Percentiles rank a stretch among this genome's conserved stretches.
These are phyloP conservation scores for Nemania serpens DNA, from an alignment of 2,329 filamentous ascomycete genomes.

Conservation along the genomic window DNA sequence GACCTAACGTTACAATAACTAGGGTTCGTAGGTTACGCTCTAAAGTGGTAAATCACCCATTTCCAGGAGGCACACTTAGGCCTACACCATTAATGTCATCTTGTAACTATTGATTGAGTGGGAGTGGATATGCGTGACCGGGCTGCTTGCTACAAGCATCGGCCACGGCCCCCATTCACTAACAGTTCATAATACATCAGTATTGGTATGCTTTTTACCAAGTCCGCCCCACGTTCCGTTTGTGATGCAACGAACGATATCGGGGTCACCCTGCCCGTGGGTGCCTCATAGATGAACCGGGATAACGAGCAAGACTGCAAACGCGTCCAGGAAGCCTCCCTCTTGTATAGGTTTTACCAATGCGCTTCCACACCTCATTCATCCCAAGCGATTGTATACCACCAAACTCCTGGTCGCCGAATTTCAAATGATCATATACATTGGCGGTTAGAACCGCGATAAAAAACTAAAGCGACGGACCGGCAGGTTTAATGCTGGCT, in stretches of 20 bases:
- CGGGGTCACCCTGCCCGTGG: background rate
- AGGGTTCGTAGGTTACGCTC: too few species aligned
- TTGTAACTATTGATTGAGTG: background rate
- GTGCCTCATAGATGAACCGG: background rate
- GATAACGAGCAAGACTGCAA: background rate
- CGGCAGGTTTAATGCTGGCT: constrained; percentile 77
- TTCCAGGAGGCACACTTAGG: too few species aligned
- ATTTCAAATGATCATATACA: constrained; percentile 17
- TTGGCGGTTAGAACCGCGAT: background rate
- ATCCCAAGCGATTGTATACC: constrained; percentile 4
- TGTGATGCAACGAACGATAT: background rate
- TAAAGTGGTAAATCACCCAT: too few species aligned
- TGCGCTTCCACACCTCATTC: background rate
- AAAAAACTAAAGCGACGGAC: background rate
- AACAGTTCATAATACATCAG: constrained; percentile 14
- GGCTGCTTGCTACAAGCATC: background rate
- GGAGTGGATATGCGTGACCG: background rate
- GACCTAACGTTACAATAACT: too few species aligned
- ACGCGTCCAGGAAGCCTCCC: constrained; percentile 2
- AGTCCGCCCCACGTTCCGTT: background rate
- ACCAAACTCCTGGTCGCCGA: constrained; percentile 20
- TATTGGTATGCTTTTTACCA: constrained; percentile 7
- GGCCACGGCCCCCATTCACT: background rate
- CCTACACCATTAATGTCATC: too few species aligned
- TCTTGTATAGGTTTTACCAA: background rate